Percentiles rank a stretch among this genome's conserved stretches.
Evolutionary conservation across 2,329 filamentous ascomycete genomes (phyloP).

Genomic region (Monilinia aucupariae): DNA sequence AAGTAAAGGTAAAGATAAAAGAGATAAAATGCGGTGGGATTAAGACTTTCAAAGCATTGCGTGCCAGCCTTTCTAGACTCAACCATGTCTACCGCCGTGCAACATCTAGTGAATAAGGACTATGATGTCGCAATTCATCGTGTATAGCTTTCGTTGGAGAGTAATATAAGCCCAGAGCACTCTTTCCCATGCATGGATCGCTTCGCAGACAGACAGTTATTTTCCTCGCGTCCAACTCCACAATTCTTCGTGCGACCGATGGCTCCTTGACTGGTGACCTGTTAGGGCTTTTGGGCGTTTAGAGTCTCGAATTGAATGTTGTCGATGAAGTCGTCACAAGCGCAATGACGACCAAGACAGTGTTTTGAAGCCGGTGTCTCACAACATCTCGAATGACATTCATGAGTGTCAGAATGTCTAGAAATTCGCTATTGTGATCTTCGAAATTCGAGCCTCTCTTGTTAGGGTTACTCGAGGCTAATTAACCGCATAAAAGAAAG

Average conservation of each 20-base stretch:
- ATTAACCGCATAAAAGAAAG: not conserved
- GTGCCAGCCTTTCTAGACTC: not conserved
- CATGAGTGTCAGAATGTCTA: not conserved
- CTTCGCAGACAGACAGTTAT: not conserved
- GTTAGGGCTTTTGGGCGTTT: not conserved
- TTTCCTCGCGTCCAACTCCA: not conserved
- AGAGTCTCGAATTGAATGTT: not conserved
- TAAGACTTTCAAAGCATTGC: not conserved
- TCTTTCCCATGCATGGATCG: not conserved
- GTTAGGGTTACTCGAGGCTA: not conserved
- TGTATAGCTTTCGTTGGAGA: not conserved
- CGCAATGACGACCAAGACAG: not conserved
- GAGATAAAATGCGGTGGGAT: too few species aligned
- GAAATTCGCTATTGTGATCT: not conserved
- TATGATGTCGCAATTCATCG: not conserved
- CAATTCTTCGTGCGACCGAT: not conserved
- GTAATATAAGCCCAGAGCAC: not conserved
- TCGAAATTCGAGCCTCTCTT: not conserved
- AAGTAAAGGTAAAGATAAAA: not conserved
- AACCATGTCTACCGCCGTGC: not conserved
- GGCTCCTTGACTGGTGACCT: not conserved
- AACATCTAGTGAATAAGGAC: not conserved
- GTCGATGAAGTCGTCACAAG: not conserved
- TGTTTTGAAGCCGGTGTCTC: conserved; percentile 6
- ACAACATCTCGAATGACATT: not conserved